Percentiles rank a stretch among this genome's conserved stretches.
These are phyloP conservation scores for Sherardia arvensis DNA, from an alignment of 257 asterid species.

Conservation along the genomic window DNA sequence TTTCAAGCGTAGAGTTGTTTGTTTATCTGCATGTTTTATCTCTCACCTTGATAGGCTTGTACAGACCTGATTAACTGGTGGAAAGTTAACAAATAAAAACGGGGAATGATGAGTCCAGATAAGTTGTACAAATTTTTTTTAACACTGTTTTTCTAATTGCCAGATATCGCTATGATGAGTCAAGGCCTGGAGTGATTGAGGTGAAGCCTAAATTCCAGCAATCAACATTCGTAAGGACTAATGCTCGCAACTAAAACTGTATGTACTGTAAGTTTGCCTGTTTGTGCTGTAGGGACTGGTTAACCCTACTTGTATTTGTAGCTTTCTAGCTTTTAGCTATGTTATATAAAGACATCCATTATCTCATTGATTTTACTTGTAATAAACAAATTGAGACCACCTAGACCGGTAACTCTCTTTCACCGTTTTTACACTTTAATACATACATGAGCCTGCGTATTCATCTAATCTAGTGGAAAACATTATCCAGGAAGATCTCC, in stretches of 20 bases:
- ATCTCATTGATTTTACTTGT: neutral
- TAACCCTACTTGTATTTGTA: neutral
- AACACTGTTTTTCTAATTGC: slow-evolving; percentile 8
- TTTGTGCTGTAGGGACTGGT: neutral
- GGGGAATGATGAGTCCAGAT: neutral
- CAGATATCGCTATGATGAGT: slow-evolving; percentile 66
- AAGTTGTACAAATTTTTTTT: neutral
- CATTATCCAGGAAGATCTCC: no score
- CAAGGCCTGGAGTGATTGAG: slow-evolving; percentile 58
- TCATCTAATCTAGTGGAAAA: no score
- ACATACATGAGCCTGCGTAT: no score
- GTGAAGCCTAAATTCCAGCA: slow-evolving; percentile 52
- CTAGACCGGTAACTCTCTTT: neutral
- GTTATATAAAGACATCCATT: neutral
- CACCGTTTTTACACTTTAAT: no score
- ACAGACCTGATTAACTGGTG: neutral
- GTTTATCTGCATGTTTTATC: neutral
- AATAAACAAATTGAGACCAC: neutral
- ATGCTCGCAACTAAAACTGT: neutral
- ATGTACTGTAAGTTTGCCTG: slow-evolving; percentile 1
- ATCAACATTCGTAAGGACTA: slow-evolving; percentile 3
- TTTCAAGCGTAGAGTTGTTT: neutral
- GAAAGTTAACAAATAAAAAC: neutral
- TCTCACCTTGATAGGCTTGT: neutral
- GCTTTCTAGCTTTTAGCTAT: neutral